phyloP scores from a whole-genome alignment of 2,329 filamentous ascomycete genomes.

The Cercospora zeina region DNA sequence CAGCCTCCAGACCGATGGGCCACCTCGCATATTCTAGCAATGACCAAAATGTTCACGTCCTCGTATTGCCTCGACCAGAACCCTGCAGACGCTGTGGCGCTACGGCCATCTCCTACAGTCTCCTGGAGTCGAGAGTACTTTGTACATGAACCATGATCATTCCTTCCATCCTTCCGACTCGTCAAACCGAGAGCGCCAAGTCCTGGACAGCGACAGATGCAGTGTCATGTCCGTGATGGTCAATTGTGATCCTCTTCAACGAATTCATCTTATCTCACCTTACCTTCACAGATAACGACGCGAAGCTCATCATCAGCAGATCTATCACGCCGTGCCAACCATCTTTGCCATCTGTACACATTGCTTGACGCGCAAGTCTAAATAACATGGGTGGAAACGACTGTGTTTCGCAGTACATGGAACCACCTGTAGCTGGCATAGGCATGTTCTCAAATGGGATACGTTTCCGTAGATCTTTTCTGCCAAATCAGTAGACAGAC shows the following conservation, averaged over 20 bases:
- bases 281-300: neutral
- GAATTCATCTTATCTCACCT: neutral
- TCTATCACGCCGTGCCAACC: neutral
- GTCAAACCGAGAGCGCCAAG: slow-evolving; percentile 4
- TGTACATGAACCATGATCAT: neutral
- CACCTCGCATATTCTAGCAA: neutral
- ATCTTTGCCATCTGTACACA: no score
- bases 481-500: no score
- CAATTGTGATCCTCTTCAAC: neutral
- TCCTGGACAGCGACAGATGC: neutral
- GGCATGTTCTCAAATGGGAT: no score
- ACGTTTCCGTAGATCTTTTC: no score
- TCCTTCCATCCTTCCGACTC: neutral
- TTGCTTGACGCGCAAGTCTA: neutral
- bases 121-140: no score
- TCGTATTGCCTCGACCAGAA: neutral
- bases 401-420: neutral
- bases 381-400: neutral
- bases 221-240: neutral
- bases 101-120: neutral
- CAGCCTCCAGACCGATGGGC: neutral
- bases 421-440: no score
- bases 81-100: neutral
- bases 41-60: neutral
- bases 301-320: neutral